These are phyloP conservation scores for Ogataea naganishii DNA, from an alignment of 805 yeast genomes.

Conservation along the genomic window DNA sequence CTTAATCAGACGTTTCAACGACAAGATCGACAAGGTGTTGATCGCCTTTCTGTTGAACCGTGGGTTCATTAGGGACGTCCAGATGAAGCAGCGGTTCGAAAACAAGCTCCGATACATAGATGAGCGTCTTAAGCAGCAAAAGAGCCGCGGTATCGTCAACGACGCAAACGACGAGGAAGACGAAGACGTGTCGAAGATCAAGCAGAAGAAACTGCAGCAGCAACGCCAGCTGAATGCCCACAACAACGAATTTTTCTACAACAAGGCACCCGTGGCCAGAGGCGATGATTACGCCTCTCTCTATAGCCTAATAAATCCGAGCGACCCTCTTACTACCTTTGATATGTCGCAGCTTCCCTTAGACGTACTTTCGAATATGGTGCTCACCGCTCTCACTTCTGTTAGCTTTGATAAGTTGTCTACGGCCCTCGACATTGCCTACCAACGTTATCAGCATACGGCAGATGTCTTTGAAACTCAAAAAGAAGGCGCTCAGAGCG, in stretches of 20 bases:
- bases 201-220: constrained; percentile 9
- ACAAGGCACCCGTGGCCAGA: constrained; percentile 25
- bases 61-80: constrained; percentile 24
- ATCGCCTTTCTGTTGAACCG: constrained; percentile 23
- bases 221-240: constrained; percentile 11
- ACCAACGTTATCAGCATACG: constrained; percentile 52
- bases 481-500: constrained; percentile 8
- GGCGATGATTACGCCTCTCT: constrained; percentile 49
- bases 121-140: constrained; percentile 18
- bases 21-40: constrained; percentile 24
- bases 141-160: constrained; percentile 23
- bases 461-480: constrained; percentile 26
- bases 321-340: constrained; percentile 54
- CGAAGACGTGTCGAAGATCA: constrained; percentile 27
- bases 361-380: constrained; percentile 55
- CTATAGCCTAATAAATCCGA: constrained; percentile 56
- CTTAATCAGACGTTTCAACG: constrained; percentile 25
- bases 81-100: constrained; percentile 21
- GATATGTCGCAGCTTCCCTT: constrained; percentile 65
- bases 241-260: constrained; percentile 15
- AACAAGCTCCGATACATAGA: constrained; percentile 23
- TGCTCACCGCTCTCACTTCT: constrained; percentile 53
- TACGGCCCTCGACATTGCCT: constrained; percentile 61
- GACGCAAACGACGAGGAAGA: constrained; percentile 33
- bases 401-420: constrained; percentile 44